Evolutionary conservation across 495 filamentous ascomycete genomes (phyloP), one percentile per base, ranked within the genome.

Genomic region (Penicillium pulvis): DNA sequence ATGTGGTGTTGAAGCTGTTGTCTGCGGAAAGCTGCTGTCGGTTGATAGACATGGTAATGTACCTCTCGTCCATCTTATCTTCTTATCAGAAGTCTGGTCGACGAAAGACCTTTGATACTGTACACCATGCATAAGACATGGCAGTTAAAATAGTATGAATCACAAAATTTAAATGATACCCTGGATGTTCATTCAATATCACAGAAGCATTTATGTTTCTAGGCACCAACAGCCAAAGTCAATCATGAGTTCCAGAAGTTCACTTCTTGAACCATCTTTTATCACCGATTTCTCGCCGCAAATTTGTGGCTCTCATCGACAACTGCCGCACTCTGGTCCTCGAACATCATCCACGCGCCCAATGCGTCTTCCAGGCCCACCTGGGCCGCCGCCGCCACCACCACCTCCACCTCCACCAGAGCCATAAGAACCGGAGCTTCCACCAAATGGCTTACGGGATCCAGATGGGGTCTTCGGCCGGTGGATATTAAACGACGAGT

Each of bases 401-500:
- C 65, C 64, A 31, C 69, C 64, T 16, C 65, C 64, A 47, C 69
- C 66, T 5, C 75, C 71, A 24, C 70, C 71, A 51, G 66, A 62
- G 19, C 69, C 65, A 16, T 60, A 63, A 7, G 54, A 64, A n/a
- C 65, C 64, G n/a, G 65, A 60, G 24, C 68, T 60, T 35, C 66
- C 61, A 67, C 68, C 71, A 8, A 63, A 63, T 42, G 68, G 45
- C 51, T 64, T 56, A 11, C 50, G 42, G 4, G 61, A 66, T 19
- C 56, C 63, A 17, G 58, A 52, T 23, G 55, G 39, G 36, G 71
- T 72, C 6, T 53, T 55, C 7, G 66, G 14, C 10, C 61, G 57
- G 48, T 65, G 52, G 43, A 85, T 71, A 60, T 90, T 91, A 71
- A 88, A 91, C 19, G 73, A 64, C 2, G 86, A 89, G 26, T 75